Conservation (phyloP, 139 green algal species). For the Tetraselmis striata region DNA sequence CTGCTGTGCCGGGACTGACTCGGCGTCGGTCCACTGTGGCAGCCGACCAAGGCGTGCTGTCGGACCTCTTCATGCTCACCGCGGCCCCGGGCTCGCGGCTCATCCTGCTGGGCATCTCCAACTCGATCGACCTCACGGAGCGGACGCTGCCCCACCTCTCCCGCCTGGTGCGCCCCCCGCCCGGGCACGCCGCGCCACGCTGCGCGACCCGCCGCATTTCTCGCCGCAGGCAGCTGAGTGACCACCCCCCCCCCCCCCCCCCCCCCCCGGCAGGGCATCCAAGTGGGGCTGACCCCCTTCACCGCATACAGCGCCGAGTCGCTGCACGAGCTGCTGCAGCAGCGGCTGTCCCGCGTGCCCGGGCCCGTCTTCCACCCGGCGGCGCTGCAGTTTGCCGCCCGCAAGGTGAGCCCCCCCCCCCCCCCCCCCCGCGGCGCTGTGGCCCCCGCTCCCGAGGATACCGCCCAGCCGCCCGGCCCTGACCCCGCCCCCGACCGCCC, state of each 20-base stretch:
- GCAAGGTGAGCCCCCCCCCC: slow-evolving; percentile 23
- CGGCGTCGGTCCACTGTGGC: no score
- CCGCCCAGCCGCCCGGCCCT: no score
- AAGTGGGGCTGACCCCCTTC: background rate
- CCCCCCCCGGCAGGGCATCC: background rate
- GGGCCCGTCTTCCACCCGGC: slow-evolving; percentile 32
- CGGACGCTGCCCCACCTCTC: slow-evolving; percentile 19
- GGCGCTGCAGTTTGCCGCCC: slow-evolving; percentile 27
- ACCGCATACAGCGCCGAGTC: background rate
- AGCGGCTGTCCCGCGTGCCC: slow-evolving; percentile 33
- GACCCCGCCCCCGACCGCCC: no score
- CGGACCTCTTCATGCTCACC: slow-evolving; percentile 15
- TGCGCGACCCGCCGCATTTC: no score
- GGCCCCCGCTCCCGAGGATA: no score
- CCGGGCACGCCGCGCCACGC: slow-evolving; percentile 15
- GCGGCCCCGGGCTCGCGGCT: slow-evolving; percentile 27
- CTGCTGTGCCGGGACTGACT: background rate
- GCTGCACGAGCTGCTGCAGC: slow-evolving; percentile 20
- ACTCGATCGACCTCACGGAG: slow-evolving; percentile 44
- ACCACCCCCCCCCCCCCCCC: no score
- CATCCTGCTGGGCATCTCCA: slow-evolving; percentile 48
- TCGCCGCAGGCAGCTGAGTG: no score
- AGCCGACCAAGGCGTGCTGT: slow-evolving; percentile 21
- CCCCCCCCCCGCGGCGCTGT: no score
- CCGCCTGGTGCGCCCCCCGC: slow-evolving; percentile 19